These are phyloP conservation scores for Pythium phragmitis DNA, from an alignment of 352 stramenopile genomes.

Conservation along the genomic window DNA sequence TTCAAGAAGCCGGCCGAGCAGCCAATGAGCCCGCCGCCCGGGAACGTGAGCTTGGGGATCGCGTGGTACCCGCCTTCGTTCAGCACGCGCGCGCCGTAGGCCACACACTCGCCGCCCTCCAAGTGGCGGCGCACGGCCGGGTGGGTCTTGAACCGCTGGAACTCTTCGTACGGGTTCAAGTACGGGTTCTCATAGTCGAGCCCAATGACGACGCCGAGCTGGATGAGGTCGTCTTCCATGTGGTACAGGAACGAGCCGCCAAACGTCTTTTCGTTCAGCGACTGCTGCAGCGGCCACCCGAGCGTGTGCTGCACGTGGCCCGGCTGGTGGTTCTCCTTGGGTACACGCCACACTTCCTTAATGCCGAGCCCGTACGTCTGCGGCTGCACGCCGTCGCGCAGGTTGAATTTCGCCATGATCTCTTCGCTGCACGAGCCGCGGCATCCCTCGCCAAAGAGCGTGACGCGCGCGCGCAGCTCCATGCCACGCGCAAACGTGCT, in stretches of 20 bases:
- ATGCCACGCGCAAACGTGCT: constrained; percentile 97
- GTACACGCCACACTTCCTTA: constrained; percentile 96
- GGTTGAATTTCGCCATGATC: constrained; percentile 96
- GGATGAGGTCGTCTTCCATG: constrained; percentile 94
- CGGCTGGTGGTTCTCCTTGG: constrained; percentile 92
- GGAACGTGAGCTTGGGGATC: constrained; percentile 98
- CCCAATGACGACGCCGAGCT: constrained; percentile 96
- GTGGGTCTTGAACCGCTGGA: constrained; percentile 99
- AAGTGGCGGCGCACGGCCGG: constrained; percentile 92
- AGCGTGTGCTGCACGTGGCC: constrained; percentile 98
- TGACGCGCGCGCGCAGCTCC: constrained; percentile 94
- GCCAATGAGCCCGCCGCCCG: constrained; percentile 94
- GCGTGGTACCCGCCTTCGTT: constrained; percentile 96
- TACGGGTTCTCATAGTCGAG: constrained; percentile 99
- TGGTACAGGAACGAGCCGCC: constrained; percentile 99
- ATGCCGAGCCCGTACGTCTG: constrained; percentile 99
- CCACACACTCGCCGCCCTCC: constrained; percentile 95
- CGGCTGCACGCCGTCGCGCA: constrained; percentile 87
- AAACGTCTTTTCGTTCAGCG: constrained; percentile 93
- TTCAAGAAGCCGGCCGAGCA: constrained; percentile 99
- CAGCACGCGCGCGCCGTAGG: constrained; percentile 95
- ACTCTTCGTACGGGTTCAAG: constrained; percentile 99
- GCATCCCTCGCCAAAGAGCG: constrained; percentile 97
- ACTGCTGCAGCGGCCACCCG: constrained; percentile 95
- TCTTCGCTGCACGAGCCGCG: constrained; percentile 96